Base-by-base conservation (phyloP, 371 early-diverging fungal genomes). In the Smittium mucronatum region DNA sequence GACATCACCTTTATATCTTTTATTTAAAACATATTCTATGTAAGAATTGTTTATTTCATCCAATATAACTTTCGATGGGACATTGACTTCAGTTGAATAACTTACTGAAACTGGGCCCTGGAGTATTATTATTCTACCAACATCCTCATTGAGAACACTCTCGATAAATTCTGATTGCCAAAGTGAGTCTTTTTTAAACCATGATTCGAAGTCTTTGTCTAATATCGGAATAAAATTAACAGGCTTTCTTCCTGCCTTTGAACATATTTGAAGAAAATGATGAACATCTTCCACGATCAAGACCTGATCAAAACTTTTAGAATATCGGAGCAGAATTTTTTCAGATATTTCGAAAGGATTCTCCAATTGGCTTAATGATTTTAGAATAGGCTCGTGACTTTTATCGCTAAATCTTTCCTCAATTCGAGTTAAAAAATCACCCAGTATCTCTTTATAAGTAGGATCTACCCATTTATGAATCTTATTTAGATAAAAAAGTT, bases 121-220 rank as follows among this genome's bases (percentile, higher is more conserved):
- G 63, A 93, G 83, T 70, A 97, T 91, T 74, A 92, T 89, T 30
- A 92, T 90, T 72, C 95, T 87, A 75, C 87, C 87, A 26, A 89
- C 88, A 77, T 94, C 96, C 72, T 91, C 86, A 70, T 82, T 91
- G 1, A 87, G 86, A 36, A 96, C 89, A 30, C 93, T 90, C 63
- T 86, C 88, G 17, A 95, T 76, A 67, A 92, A 89, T 77, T 93
- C 93, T 29, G 90, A 85, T 80, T 93, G 95, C 93, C 93, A 91
- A 61, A 92, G 82, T 26, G 91, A 87, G 75, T 95, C 95, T 86
- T 91, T 90, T 88, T 95, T 92, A 85, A 95, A 89, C 93, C 94
- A 95, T 68, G 88, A 84, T 75, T 91, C 93, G 77, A 97, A 91
- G 77, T 90, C 88, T 76, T 88, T 88, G 75, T 95, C 94, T 63